Conservation (phyloP, 768 basidiomycete genomes). For the Pisolithus sp. region DNA sequence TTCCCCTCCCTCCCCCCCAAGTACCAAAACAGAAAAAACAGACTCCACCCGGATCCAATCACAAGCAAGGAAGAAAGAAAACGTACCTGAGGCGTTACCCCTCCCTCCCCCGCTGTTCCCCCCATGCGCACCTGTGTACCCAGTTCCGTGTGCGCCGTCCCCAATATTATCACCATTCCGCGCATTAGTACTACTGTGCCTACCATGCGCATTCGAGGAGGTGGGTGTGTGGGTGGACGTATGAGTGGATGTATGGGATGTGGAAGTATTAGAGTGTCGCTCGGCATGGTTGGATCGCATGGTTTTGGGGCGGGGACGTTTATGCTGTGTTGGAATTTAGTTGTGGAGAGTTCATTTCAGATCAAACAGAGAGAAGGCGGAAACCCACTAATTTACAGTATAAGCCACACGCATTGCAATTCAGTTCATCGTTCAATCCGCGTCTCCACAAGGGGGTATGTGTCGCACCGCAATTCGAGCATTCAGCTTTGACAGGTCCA, state of each 20-base stretch:
- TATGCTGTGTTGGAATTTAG: conserved; percentile 46
- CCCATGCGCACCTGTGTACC: too few relatives aligned
- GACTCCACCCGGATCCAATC: too few relatives aligned
- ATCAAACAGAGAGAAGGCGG: not conserved
- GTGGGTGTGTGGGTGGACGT: too few relatives aligned
- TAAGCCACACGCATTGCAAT: conserved; percentile 84
- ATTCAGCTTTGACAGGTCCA: conserved; percentile 70
- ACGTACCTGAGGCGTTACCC: conserved; percentile 33
- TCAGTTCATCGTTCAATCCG: conserved; percentile 81
- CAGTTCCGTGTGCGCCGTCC: too few relatives aligned
- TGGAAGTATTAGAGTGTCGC: conserved; percentile 20
- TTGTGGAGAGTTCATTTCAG: not conserved
- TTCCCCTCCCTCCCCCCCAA: too few relatives aligned
- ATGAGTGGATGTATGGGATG: conserved; percentile 9
- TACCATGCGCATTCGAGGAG: too few relatives aligned
- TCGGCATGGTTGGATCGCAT: conserved; percentile 78
- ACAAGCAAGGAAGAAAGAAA: too few relatives aligned
- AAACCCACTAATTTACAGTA: conserved; percentile 76
- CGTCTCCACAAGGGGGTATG: conserved; percentile 85
- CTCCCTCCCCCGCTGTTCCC: conserved; percentile 30
- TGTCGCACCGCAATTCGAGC: conserved; percentile 83
- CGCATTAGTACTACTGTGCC: too few relatives aligned
- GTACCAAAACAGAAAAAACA: too few relatives aligned
- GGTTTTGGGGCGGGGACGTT: conserved; percentile 82
- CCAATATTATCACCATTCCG: too few relatives aligned